Evolutionary conservation across 768 basidiomycete genomes (phyloP), one percentile per base, ranked within the genome.

Genomic region (Serendipita sp.): DNA sequence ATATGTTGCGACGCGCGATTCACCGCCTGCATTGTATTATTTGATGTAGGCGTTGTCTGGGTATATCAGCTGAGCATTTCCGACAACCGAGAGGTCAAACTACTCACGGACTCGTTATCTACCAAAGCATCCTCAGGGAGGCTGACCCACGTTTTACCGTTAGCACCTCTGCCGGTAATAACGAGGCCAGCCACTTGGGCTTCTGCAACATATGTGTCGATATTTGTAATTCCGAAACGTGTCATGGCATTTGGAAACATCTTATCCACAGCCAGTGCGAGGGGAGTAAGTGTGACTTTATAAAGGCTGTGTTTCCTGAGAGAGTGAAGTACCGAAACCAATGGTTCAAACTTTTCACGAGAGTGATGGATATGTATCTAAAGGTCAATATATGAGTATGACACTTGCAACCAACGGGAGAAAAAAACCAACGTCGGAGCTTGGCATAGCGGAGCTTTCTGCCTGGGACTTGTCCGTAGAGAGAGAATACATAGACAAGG

Each of bases 381-480:
- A 37, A 37, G 36, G 18, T 5, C 34, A 31, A 29, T 31, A 33
- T 4, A 27, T n/a, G 33, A 60, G 16, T 31, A 29, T 10, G 8
- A 52, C n/a, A 23, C 48, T 52, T 10, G 18, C 16, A 40, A 40
- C 40, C 13, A 13, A 60, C n/a, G 36, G n/a, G 10, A 36, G 8
- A 52, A 23, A 52, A 23, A 52, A 11, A 33, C 55, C 34, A n/a
- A 60, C 55, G 10, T 37, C 55, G 8, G 55, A 60, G n/a, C 55
- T 60, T 31, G 55, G 55, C 55, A 60, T 36, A 8, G 55, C 55
- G 31, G 55, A 60, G n/a, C 55, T 60, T n/a, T 60, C 55, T 10
- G 55, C 27, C 34, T 60, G 55, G 4, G 55, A 60, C n/a, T 60
- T 60, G 10, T 60, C 55, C 27, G 55, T 60, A 27, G 55, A 60